These are phyloP conservation scores for Isatis tinctoria DNA, from an alignment of 345 rosid genomes.

Conservation along the genomic window DNA sequence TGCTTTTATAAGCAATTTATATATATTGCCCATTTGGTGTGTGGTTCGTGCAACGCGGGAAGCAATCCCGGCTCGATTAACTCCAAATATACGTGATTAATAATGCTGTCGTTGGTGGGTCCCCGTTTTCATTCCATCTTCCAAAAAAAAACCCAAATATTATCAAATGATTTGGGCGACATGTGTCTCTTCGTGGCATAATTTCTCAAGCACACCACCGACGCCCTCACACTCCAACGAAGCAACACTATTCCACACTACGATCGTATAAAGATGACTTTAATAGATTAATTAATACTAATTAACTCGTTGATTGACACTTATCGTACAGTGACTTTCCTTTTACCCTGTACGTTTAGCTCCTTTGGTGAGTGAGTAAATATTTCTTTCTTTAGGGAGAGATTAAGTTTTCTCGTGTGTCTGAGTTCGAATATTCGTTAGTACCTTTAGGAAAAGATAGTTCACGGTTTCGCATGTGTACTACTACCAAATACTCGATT, in stretches of 20 bases:
- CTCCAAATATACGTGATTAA: constrained; percentile 19
- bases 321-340: not conserved
- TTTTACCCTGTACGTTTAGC: not conserved
- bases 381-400: not conserved
- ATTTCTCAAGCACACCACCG: constrained; percentile 27
- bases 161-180: constrained; percentile 14
- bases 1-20: not conserved
- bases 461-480: not conserved
- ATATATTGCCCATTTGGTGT: constrained; percentile 9
- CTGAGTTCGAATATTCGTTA: not conserved
- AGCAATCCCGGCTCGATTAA: not conserved
- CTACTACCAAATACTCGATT: not conserved
- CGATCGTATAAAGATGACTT: not conserved
- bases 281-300: not conserved
- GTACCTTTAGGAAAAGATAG: not conserved
- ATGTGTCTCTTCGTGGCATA: not conserved
- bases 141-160: constrained; percentile 6
- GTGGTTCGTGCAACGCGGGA: constrained; percentile 25
- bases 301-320: not conserved
- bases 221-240: constrained; percentile 14
- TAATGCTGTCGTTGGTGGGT: constrained; percentile 15
- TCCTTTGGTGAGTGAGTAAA: not conserved
- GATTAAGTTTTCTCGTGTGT: not conserved
- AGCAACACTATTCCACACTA: constrained; percentile 11
- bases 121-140: not conserved